phyloP scores from a whole-genome alignment of 495 filamentous ascomycete species.

The Penicillium arizonense region DNA sequence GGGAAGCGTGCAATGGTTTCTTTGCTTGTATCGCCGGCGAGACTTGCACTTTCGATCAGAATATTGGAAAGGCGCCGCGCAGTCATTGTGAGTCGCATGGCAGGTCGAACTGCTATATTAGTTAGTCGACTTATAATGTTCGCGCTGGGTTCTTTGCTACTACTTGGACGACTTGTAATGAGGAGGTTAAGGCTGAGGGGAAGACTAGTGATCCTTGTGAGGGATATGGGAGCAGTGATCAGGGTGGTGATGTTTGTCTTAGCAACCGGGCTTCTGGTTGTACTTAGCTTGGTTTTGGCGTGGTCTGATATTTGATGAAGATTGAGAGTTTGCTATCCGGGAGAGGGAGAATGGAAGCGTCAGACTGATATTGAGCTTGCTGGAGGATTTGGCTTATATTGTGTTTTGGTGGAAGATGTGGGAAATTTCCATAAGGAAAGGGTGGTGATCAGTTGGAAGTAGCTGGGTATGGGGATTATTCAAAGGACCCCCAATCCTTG shows the following conservation, averaged over 20 bases:
- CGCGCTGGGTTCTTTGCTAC: background rate
- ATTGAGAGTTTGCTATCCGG: background rate
- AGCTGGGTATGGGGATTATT: no score
- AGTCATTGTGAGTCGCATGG: background rate
- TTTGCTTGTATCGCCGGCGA: background rate
- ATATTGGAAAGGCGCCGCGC: background rate
- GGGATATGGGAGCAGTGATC: background rate
- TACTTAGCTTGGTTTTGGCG: background rate
- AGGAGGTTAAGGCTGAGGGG: background rate
- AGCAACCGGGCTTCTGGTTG: background rate
- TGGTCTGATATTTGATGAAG: background rate
- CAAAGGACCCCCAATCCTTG: no score
- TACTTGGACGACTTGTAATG: conserved; percentile 1
- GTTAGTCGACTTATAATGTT: conserved; percentile 2
- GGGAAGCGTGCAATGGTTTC: background rate
- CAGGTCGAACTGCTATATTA: background rate
- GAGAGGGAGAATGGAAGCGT: no score
- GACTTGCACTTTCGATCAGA: background rate
- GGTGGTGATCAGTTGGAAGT: no score
- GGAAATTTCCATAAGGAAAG: no score
- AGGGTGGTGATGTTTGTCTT: conserved; percentile 2
- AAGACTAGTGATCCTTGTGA: background rate
- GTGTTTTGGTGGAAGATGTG: no score
- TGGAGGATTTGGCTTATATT: no score
- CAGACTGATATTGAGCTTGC: no score